Evolutionary conservation across 148 eudicot species (phyloP), one percentile per base, ranked within the genome.

Genomic region (Rhododendron vialii): DNA sequence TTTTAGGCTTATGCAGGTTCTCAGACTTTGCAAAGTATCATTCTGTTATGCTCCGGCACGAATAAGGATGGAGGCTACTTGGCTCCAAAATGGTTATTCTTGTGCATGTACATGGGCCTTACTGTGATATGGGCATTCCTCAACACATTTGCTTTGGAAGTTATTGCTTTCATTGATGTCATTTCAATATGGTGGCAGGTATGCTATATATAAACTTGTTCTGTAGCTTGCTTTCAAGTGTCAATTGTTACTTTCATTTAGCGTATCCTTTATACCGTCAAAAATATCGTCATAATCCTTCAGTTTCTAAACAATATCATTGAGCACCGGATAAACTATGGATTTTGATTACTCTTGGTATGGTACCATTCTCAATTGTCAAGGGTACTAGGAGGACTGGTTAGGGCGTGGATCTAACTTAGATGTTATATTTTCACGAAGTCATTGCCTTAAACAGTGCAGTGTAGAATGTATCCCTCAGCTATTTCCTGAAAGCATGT

Each of bases 171-270:
- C 71, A 86, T 93, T 73, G 93, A 92, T 88, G 88, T 92, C 24
- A 86, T 93, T 75, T 93, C 95, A 3, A 87, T 93, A 84, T 93
- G 90, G 88, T 93, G 95, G 95, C 95, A 93, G 93, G 95, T 92
- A 87, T 22, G 36, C 9, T 78, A 41, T 57, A 41, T 57, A 41
- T 41, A 41, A 3, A n/a, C 41, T 78, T 9, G 28, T 45, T 45
- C 55, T 63, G 17, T 85, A 78, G 57, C 36, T 63, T 65, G 35
- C 38, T 15, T 53, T 24, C 50, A 61, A 24, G 10, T 80, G 22
- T 38, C 33, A 41, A 38, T 4, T 7, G 6, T 61, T 10, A 43
- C 53, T 15, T 63, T 61, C 28, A 2, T 63, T 63, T 36, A 35
- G 50, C 41, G n/a, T 82, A 38, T 43, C 50, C n/a, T 41, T 1